Conservation (phyloP, 352 stramenopile genomes). For the Pythium folliculosum region DNA sequence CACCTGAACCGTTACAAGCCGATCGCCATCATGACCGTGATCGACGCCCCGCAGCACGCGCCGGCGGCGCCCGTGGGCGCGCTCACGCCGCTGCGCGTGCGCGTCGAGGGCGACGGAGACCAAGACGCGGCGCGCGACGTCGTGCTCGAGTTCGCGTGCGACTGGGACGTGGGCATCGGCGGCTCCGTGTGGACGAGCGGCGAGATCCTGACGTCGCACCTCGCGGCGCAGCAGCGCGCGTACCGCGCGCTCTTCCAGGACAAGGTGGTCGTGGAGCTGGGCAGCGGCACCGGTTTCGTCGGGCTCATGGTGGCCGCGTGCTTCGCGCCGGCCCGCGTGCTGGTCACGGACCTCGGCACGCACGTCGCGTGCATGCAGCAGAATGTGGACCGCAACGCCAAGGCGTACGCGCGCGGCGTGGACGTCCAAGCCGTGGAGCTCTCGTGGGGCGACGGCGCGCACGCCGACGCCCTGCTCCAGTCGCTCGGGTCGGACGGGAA, state of each 20-base stretch:
- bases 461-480: conserved; percentile 51
- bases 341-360: conserved; percentile 65
- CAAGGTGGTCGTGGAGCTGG: conserved; percentile 71
- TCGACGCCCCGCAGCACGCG: background rate
- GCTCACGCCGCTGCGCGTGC: conserved; percentile 52
- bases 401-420: conserved; percentile 32
- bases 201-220: conserved; percentile 62
- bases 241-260: conserved; percentile 60
- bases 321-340: conserved; percentile 58
- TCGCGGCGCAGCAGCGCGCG: conserved; percentile 49
- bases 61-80: conserved; percentile 1
- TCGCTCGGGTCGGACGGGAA: conserved; percentile 27
- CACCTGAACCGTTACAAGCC: background rate
- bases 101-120: conserved; percentile 31
- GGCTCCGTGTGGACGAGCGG: conserved; percentile 85
- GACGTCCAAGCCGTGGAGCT: conserved; percentile 61
- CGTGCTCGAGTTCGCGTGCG: conserved; percentile 68
- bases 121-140: conserved; percentile 14
- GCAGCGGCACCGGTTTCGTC: conserved; percentile 78
- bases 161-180: conserved; percentile 82
- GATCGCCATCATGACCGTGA: conserved; percentile 2
- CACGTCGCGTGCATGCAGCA: conserved; percentile 60
- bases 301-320: conserved; percentile 64
- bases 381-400: conserved; percentile 59
- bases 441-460: conserved; percentile 46